These are phyloP conservation scores for Phylloboletellus chloephorus DNA, from an alignment of 1,284 basidiomycete species.

Conservation along the genomic window DNA sequence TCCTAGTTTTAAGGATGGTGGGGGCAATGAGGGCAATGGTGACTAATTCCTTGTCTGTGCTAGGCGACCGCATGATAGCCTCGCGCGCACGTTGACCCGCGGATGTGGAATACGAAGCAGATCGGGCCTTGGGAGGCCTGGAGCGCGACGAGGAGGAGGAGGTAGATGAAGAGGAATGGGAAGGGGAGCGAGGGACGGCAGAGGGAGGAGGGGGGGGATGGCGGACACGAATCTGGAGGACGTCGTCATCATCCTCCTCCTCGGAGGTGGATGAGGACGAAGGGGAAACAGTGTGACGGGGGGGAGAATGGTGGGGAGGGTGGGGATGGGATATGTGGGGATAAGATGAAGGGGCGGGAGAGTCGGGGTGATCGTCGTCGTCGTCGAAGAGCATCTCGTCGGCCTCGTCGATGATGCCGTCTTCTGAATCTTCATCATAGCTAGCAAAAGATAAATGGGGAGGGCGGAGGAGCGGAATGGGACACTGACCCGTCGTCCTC, in stretches of 20 bases:
- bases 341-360: constrained; percentile 11
- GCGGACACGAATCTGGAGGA: constrained; percentile 26
- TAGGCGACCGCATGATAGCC: constrained; percentile 34
- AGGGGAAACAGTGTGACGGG: constrained; percentile 21
- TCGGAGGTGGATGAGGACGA: constrained; percentile 36
- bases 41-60: constrained; percentile 54
- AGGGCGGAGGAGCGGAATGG: neutral
- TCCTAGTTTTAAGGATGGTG: constrained; percentile 81
- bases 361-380: constrained; percentile 18
- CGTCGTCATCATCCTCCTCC: constrained; percentile 31
- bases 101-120: constrained; percentile 11
- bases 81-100: constrained; percentile 1
- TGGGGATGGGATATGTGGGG: constrained; percentile 12
- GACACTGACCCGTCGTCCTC: constrained; percentile 58
- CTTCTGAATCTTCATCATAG: constrained; percentile 62
- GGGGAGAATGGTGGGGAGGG: constrained; percentile 22
- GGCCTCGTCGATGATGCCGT: constrained; percentile 35
- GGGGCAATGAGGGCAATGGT: constrained; percentile 96
- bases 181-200: constrained; percentile 19
- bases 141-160: constrained; percentile 37
- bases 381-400: constrained; percentile 32
- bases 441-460: constrained; percentile 31
- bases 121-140: constrained; percentile 16
- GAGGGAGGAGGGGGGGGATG: constrained; percentile 15
- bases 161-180: constrained; percentile 34